A percentile compares a stretch with the other conserved stretches of the same genome.
phyloP scores from a whole-genome alignment of 805 yeast genomes.

The Candida pseudofarinosa region DNA sequence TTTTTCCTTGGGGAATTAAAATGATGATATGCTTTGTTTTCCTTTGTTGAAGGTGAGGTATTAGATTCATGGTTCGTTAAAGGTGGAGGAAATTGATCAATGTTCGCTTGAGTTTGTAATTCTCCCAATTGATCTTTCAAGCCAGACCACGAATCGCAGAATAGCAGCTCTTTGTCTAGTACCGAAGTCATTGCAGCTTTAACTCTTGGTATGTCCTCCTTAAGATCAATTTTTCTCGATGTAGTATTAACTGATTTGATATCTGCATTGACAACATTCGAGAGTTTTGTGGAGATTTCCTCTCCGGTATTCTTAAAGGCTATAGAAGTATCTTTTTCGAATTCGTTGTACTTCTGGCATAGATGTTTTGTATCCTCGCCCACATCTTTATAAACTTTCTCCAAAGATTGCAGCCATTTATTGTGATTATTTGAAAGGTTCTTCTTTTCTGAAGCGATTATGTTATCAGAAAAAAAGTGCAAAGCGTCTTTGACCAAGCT shows the following conservation, averaged over 20 bases:
- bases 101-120: not conserved
- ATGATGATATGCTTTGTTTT: not conserved
- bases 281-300: constrained; percentile 6
- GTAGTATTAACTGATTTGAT: constrained; percentile 1
- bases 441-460: constrained; percentile 6
- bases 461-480: constrained; percentile 4
- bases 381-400: constrained; percentile 8
- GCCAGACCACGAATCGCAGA: not conserved
- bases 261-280: constrained; percentile 7
- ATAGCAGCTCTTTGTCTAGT: not conserved
- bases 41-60: not conserved
- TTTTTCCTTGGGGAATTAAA: not conserved
- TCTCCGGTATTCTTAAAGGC: constrained; percentile 5
- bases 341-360: not conserved
- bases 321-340: constrained; percentile 5
- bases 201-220: not conserved
- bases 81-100: not conserved
- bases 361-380: constrained; percentile 2
- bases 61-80: not conserved
- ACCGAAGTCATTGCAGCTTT: not conserved
- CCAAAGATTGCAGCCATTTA: constrained; percentile 10
- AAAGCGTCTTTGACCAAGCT: constrained; percentile 8
- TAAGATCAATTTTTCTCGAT: not conserved
- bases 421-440: constrained; percentile 6
- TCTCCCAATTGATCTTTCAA: not conserved